Evolutionary conservation across 257 asterid species (phyloP), one percentile per base, ranked within the genome.

Genomic region (Fraxinus cuspidata): DNA sequence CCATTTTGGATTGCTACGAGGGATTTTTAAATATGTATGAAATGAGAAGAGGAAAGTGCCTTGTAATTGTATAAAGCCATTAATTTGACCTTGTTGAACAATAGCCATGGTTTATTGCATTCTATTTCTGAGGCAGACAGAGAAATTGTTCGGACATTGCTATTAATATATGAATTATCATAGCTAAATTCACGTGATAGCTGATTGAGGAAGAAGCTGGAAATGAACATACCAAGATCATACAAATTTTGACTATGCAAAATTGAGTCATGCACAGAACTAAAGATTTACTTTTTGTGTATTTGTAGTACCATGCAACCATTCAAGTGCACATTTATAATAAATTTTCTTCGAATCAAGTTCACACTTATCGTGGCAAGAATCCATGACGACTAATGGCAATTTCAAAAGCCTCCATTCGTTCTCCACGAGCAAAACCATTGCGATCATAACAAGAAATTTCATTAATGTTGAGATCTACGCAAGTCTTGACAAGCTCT

Each of bases 341-440:
- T 40, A 40, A 40, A 10, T 8, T 38, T 38, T 38, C 44, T 8
- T 38, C 12, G 40, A 58, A 78, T 38, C 64, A 3, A 65, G 58
- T 32, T 65, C 67, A n/a, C 32, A 78, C 42, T 83, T 87, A 93
- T 74, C 92, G 42, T 11, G 80, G 80, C 88, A 95, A 80, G 89
- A 95, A 93, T 21, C 99, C 99, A 84, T 93, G 97, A 38, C 83
- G 85, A 70, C 78, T 85, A 79, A 95, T 83, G 77, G 97, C 90
- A 73, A 87, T 82, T 84, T 95, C 98, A 66, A 95, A 95, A 65
- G 97, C 97, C 78, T 83, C 85, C 87, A 93, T 81, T 63, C 94
- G 85, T 60, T 90, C 97, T 60, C 98, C 97, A 64, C 84, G 77
- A 71, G 97, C 94, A 81, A 91, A 87, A 21, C 99, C 97, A 79